These are phyloP conservation scores for Otatea glauca DNA, from an alignment of 176 grass and related monocot species.

Conservation along the genomic window DNA sequence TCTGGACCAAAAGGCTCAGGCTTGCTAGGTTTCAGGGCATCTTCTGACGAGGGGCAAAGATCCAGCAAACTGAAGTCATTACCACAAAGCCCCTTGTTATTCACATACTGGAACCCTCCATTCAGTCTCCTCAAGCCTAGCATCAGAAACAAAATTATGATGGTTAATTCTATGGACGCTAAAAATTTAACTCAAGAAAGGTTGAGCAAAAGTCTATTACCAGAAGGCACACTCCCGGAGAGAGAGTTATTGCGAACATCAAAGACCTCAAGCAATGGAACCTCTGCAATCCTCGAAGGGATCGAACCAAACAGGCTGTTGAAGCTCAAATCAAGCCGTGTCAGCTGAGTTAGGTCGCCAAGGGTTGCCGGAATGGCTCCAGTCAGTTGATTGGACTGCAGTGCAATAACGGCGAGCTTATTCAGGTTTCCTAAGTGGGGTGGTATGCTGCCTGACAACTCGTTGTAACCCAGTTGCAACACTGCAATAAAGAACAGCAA, in stretches of 20 bases:
- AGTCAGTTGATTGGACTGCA: constrained; percentile 83
- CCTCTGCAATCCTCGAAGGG: constrained; percentile 64
- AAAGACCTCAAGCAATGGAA: constrained; percentile 70
- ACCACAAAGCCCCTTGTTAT: constrained; percentile 88
- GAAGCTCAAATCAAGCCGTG: constrained; percentile 88
- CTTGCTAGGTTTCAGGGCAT: constrained; percentile 74
- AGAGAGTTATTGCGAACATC: constrained; percentile 88
- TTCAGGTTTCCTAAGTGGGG: constrained; percentile 68
- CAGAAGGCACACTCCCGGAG: constrained; percentile 73
- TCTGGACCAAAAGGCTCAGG: constrained; percentile 81
- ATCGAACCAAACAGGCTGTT: constrained; percentile 87
- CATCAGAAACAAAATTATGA: constrained; percentile 21
- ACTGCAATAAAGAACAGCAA: constrained; percentile 49
- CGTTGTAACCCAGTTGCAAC: constrained; percentile 93
- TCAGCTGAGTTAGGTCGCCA: constrained; percentile 62
- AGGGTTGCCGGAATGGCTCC: constrained; percentile 93
- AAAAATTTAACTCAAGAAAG: not conserved
- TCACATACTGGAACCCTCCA: constrained; percentile 79
- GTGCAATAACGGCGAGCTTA: constrained; percentile 72
- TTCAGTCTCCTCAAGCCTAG: constrained; percentile 70
- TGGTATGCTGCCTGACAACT: constrained; percentile 76
- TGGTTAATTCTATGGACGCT: not conserved
- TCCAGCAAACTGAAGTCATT: constrained; percentile 64
- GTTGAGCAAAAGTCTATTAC: constrained; percentile 38
- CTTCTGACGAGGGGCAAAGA: constrained; percentile 60